phyloP scores from a whole-genome alignment of 495 filamentous ascomycete genomes.

The Hapsidospora chrysogenum region DNA sequence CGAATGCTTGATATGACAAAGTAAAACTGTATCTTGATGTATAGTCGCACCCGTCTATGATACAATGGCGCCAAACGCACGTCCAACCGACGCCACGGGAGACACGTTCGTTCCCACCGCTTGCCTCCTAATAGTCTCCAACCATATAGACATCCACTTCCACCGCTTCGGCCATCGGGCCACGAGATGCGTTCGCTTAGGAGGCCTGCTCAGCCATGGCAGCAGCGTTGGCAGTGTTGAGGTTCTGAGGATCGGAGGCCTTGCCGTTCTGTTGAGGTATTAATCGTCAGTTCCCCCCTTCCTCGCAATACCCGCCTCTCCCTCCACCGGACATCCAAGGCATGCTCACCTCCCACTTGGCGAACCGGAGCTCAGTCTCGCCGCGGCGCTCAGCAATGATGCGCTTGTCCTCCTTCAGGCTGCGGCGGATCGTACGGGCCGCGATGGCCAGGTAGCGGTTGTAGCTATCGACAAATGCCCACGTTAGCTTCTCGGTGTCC shows the following conservation, averaged over 20 bases:
- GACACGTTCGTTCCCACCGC: background rate
- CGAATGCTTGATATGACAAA: background rate
- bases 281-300: slow-evolving; percentile 3
- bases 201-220: slow-evolving; percentile 1
- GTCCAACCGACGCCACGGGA: no score
- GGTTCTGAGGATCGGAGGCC: slow-evolving; percentile 68
- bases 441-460: slow-evolving; percentile 71
- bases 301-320: slow-evolving; percentile 1
- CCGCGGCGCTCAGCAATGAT: slow-evolving; percentile 77
- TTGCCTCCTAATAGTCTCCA: background rate
- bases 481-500: slow-evolving; percentile 8
- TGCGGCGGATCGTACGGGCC: slow-evolving; percentile 67
- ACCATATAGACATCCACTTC: background rate
- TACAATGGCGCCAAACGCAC: background rate
- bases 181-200: background rate
- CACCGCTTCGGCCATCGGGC: no score
- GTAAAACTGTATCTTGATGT: background rate
- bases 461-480: slow-evolving; percentile 36
- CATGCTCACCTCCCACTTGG: slow-evolving; percentile 86
- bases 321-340: background rate
- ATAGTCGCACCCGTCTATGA: background rate
- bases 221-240: slow-evolving; percentile 52
- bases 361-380: slow-evolving; percentile 76
- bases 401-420: slow-evolving; percentile 85
- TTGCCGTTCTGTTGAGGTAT: slow-evolving; percentile 65